phyloP scores from a whole-genome alignment of 2,329 filamentous ascomycete species.

The Phialocephala sp. region DNA sequence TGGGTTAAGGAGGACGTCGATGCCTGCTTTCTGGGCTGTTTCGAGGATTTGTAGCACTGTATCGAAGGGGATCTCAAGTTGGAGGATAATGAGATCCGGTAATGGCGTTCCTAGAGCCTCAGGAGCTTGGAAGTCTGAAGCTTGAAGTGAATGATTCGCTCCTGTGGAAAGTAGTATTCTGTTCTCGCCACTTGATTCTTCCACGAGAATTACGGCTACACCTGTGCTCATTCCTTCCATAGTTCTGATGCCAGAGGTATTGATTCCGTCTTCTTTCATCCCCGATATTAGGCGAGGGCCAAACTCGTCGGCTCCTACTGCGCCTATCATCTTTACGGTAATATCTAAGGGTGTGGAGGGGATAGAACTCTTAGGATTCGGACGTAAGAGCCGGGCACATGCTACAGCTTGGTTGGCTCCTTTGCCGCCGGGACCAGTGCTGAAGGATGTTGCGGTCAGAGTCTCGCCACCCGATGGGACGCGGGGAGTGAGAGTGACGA shows the following conservation, averaged over 20 bases:
- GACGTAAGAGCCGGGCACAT: conserved; percentile 73
- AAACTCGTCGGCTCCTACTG: conserved; percentile 74
- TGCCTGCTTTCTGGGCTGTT: conserved; percentile 52
- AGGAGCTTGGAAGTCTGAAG: conserved; percentile 46
- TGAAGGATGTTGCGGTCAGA: conserved; percentile 77
- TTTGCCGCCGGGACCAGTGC: conserved; percentile 86
- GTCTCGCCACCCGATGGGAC: conserved; percentile 88
- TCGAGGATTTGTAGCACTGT: conserved; percentile 68
- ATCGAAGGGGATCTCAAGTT: conserved; percentile 75
- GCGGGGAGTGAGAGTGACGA: conserved; percentile 85
- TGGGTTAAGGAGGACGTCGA: conserved; percentile 82
- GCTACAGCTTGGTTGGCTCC: conserved; percentile 77
- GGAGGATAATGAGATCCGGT: conserved; percentile 73
- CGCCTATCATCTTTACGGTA: conserved; percentile 73
- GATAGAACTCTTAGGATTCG: conserved; percentile 43
- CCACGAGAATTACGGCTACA: conserved; percentile 77
- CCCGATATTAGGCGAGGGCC: conserved; percentile 62
- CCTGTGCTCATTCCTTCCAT: conserved; percentile 62
- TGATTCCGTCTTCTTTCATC: conserved; percentile 66
- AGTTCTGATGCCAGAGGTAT: conserved; percentile 58
- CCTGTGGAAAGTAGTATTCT: conserved; percentile 76
- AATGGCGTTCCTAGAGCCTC: conserved; percentile 45
- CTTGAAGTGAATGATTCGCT: conserved; percentile 63
- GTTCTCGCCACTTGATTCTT: conserved; percentile 74
- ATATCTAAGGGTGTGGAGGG: conserved; percentile 38